Conservation (phyloP, 129 eudicot genomes). For the Ambrosia artemisiifolia region DNA sequence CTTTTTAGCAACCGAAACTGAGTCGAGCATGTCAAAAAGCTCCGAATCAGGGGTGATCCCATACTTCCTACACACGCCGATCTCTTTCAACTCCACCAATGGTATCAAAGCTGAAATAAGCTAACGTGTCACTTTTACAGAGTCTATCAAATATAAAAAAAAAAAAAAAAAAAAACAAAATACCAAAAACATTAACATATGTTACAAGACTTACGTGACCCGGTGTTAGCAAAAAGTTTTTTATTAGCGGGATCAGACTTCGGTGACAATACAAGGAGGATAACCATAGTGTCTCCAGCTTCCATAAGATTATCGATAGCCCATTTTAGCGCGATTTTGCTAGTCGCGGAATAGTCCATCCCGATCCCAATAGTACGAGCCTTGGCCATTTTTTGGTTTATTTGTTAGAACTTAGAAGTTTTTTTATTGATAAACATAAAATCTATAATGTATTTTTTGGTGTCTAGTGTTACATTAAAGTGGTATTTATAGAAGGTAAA, state of each 20-base stretch:
- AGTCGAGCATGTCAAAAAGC: slow-evolving; percentile 61
- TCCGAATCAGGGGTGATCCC: slow-evolving; percentile 67
- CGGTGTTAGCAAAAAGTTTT: slow-evolving; percentile 68
- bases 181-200: no score
- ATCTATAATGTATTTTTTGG: no score
- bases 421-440: no score
- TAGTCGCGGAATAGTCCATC: slow-evolving; percentile 69
- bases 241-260: slow-evolving; percentile 62
- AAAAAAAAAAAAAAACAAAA: no score
- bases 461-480: neutral
- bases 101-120: slow-evolving; percentile 59
- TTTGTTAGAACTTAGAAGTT: neutral
- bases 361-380: slow-evolving; percentile 62
- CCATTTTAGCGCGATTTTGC: slow-evolving; percentile 62
- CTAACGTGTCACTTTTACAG: no score
- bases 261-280: slow-evolving; percentile 57
- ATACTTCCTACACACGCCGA: slow-evolving; percentile 51
- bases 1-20: slow-evolving; percentile 45
- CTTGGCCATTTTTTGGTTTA: slow-evolving; percentile 33
- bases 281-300: slow-evolving; percentile 40
- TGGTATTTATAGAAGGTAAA: slow-evolving; percentile 9
- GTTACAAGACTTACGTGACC: slow-evolving; percentile 50
- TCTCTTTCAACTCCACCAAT: slow-evolving; percentile 50
- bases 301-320: slow-evolving; percentile 56
- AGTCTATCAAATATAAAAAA: no score